These are phyloP conservation scores for Yarrowia bubula DNA, from an alignment of 805 yeast genomes.

Conservation along the genomic window DNA sequence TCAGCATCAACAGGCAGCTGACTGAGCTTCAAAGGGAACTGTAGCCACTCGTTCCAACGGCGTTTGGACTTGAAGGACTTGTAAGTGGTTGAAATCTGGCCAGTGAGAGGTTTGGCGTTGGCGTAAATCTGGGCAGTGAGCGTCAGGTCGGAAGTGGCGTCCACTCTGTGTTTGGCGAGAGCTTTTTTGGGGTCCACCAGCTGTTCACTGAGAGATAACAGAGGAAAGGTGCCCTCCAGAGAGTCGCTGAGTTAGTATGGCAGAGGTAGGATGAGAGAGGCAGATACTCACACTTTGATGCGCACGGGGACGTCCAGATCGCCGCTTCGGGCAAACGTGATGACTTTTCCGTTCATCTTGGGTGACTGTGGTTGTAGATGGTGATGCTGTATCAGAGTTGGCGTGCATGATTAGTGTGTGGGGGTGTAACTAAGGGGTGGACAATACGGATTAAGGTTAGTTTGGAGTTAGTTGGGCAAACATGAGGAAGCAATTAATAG, in stretches of 20 bases:
- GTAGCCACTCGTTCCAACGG: conserved; percentile 71
- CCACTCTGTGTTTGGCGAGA: conserved; percentile 44
- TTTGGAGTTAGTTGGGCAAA: too few species aligned
- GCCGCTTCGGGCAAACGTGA: conserved; percentile 56
- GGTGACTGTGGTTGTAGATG: neutral
- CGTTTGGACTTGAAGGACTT: conserved; percentile 46
- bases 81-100: conserved; percentile 51
- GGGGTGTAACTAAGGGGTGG: neutral
- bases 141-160: conserved; percentile 38
- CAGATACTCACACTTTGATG: conserved; percentile 44
- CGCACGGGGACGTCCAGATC: conserved; percentile 52
- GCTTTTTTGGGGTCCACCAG: conserved; percentile 49
- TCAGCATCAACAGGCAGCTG: conserved; percentile 67
- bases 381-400: conserved; percentile 1
- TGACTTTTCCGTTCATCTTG: conserved; percentile 43
- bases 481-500: too few species aligned
- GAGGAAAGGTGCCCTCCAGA: conserved; percentile 47
- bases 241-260: conserved; percentile 37
- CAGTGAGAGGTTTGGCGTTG: conserved; percentile 48
- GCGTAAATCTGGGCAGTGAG: conserved; percentile 49
- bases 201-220: conserved; percentile 47
- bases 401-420: neutral
- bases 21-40: conserved; percentile 65
- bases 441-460: neutral
- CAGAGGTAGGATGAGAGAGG: too few species aligned